Evolutionary conservation across 2,329 filamentous ascomycete species (phyloP), one percentile per base, ranked within the genome.

Genomic region (Aspergillus sp.): DNA sequence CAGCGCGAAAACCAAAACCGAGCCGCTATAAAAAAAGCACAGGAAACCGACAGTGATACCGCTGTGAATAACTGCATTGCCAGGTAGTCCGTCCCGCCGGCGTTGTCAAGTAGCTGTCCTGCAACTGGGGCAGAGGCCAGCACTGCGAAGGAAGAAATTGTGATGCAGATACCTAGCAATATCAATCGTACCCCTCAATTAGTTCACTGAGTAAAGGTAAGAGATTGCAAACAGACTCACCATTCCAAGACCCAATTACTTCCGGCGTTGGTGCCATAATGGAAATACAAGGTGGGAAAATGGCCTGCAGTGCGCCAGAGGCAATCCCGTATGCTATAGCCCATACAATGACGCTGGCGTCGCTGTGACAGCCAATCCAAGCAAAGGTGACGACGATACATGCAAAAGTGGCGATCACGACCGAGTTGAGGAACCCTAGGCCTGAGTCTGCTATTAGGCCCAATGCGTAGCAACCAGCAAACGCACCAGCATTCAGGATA

Each of bases 41-140:
- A 20, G 16, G 38, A 33, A 32, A 53, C 24, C 19, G 42, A 36
- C 50, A 56, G 30, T 45, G 32, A 51, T 16, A 51, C 36, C n/a
- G 46, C 55, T 5, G 49, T 58, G 30, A 55, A 58, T 32, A 58
- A 17, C 30, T 58, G 50, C 55, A 58, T 58, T 8, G 50, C 35
- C 19, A 55, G n/a, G 32, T 58, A 58, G 16, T 36, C 22, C 30
- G 43, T 49, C 10, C 43, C 53, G 9, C 33, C 50, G 13, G 43
- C 24, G 43, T 55, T 49, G 14, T 49, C 50, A 14, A 55, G 47
- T 14, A 57, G 46, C 42, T 43, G 22, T 43, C 52, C 54, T 17
- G 51, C 48, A 44, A 57, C 55, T 13, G 55, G 55, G n/a, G 50
- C 53, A 5, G 43, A 46, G 3, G 52, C 53, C 13, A 58, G 50